These are phyloP conservation scores for Saprolegnia parasitica DNA, from an alignment of 352 stramenopile species.

Conservation along the genomic window DNA sequence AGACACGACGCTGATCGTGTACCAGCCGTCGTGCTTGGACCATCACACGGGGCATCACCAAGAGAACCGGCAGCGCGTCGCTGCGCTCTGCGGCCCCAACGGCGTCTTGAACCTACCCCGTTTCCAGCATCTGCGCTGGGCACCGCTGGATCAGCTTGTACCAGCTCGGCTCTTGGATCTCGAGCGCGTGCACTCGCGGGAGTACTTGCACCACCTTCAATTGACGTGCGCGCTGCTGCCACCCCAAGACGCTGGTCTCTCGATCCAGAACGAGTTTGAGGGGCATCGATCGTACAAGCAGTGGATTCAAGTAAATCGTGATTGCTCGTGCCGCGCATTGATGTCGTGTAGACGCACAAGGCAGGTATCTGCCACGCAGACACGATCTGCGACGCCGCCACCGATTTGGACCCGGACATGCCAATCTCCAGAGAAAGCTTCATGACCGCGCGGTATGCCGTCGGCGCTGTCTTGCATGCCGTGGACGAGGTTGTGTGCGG, in stretches of 20 bases:
- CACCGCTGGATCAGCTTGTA: slow-evolving; percentile 48
- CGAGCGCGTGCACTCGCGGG: slow-evolving; percentile 53
- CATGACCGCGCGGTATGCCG: slow-evolving; percentile 45
- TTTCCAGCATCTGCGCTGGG: slow-evolving; percentile 58
- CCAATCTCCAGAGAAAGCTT: slow-evolving; percentile 62
- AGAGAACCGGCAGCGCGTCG: slow-evolving; percentile 55
- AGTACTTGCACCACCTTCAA: slow-evolving; percentile 63
- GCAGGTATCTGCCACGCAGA: slow-evolving; percentile 46
- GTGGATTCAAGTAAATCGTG: slow-evolving; percentile 41
- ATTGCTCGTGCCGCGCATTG: neutral
- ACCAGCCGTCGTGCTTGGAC: slow-evolving; percentile 63
- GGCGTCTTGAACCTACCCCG: slow-evolving; percentile 60
- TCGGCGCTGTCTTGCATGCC: slow-evolving; percentile 54
- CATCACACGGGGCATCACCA: slow-evolving; percentile 74
- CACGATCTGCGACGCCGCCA: slow-evolving; percentile 42
- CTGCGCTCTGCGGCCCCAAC: slow-evolving; percentile 49
- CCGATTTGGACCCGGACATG: slow-evolving; percentile 59
- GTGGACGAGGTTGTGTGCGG: slow-evolving; percentile 58
- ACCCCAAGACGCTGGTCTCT: slow-evolving; percentile 43
- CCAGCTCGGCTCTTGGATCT: slow-evolving; percentile 52
- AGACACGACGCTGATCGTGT: slow-evolving; percentile 50
- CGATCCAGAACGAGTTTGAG: slow-evolving; percentile 33
- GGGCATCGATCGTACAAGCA: slow-evolving; percentile 41
- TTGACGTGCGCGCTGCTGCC: slow-evolving; percentile 39
- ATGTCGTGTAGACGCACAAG: slow-evolving; percentile 37